These are phyloP conservation scores for Sclerotinia borealis DNA, from an alignment of 2,329 filamentous ascomycete species.

Conservation along the genomic window DNA sequence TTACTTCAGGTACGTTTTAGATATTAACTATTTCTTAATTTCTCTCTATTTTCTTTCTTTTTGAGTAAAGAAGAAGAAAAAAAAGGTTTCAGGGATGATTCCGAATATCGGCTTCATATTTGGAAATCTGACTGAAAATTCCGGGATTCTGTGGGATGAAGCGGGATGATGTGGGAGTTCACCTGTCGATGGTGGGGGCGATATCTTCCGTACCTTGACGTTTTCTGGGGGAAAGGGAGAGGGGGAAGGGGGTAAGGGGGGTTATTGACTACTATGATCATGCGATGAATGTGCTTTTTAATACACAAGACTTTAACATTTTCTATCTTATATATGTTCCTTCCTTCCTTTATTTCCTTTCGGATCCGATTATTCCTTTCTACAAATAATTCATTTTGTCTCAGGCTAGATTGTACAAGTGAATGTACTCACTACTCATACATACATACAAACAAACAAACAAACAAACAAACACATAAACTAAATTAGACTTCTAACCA, in stretches of 20 bases:
- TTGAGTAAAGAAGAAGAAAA: neutral
- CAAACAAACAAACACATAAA: too few species aligned
- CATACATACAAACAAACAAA: neutral
- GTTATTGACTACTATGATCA: too few species aligned
- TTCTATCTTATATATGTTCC: neutral
- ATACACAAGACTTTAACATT: neutral
- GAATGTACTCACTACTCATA: neutral
- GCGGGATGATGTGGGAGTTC: too few species aligned
- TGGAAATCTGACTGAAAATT: neutral
- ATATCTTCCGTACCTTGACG: neutral
- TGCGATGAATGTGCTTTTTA: neutral
- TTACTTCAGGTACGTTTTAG: neutral
- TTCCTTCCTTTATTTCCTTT: neutral
- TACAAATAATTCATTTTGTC: neutral
- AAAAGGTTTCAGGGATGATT: neutral
- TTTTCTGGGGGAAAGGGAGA: neutral
- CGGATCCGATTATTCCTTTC: too few species aligned
- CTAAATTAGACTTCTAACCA: slow-evolving; percentile 1
- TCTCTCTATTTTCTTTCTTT: too few species aligned
- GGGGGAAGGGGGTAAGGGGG: too few species aligned
- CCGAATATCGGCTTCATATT: neutral
- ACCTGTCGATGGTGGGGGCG: neutral
- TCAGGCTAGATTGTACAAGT: neutral
- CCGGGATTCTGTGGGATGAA: neutral
- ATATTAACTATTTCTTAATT: neutral